Conservation (phyloP, 1,284 basidiomycete species). For the Boletus semigastroideus region DNA sequence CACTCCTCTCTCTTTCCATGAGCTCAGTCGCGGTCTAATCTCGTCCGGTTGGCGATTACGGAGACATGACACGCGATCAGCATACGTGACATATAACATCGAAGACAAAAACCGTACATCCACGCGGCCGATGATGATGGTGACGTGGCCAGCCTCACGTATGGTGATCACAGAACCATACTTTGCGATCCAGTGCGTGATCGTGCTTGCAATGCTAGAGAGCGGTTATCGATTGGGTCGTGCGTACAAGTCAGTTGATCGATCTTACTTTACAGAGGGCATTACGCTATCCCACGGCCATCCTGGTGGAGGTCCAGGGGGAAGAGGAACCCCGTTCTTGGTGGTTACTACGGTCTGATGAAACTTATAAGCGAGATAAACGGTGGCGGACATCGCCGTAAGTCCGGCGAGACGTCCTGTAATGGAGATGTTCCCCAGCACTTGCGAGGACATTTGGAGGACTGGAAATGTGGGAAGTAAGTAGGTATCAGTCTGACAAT, state of each 20-base stretch:
- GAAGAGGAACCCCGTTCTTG: constrained; percentile 18
- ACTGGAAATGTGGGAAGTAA: background rate
- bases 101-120: constrained; percentile 26
- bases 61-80: background rate
- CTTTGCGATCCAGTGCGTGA: constrained; percentile 27
- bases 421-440: background rate
- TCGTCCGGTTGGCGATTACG: background rate
- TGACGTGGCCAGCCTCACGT: constrained; percentile 25
- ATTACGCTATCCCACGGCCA: constrained; percentile 30
- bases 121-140: constrained; percentile 32
- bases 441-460: background rate
- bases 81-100: background rate
- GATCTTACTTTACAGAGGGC: constrained; percentile 20
- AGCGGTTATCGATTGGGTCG: background rate
- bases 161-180: constrained; percentile 37
- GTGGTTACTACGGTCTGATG: background rate
- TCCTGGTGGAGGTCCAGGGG: constrained; percentile 26
- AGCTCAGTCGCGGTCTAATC: constrained; percentile 30
- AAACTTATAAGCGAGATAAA: constrained; percentile 1
- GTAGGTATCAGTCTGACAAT: too few relatives aligned
- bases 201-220: constrained; percentile 14
- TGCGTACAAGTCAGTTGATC: background rate
- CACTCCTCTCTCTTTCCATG: constrained; percentile 37
- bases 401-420: constrained; percentile 1
- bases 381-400: background rate